phyloP scores from a whole-genome alignment of 2,329 filamentous ascomycete species.

The Talaromyces albobiverticillius region DNA sequence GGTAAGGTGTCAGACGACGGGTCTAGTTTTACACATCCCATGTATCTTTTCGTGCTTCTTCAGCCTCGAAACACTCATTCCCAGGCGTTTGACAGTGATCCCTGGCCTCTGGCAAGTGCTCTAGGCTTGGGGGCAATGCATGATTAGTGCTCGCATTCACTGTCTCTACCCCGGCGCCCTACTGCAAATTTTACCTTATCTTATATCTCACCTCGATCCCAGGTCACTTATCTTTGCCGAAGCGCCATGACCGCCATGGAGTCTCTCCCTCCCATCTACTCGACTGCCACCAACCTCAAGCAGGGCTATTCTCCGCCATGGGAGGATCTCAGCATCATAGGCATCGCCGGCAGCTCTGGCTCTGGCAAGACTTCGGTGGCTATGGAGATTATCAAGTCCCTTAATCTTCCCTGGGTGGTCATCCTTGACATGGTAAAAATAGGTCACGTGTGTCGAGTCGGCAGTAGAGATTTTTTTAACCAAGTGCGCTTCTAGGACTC shows the following conservation, averaged over 20 bases:
- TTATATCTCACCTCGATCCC: not conserved
- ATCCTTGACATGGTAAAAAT: slow-evolving; percentile 87
- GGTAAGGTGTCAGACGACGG: slow-evolving; percentile 10
- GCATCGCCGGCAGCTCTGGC: slow-evolving; percentile 90
- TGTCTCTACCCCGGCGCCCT: slow-evolving; percentile 8
- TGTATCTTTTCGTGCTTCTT: slow-evolving; percentile 5
- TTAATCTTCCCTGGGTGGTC: slow-evolving; percentile 96
- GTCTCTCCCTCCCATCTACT: slow-evolving; percentile 36
- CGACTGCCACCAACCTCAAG: slow-evolving; percentile 27
- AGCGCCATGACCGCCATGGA: slow-evolving; percentile 24
- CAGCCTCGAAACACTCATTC: slow-evolving; percentile 6
- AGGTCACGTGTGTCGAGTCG: slow-evolving; percentile 5
- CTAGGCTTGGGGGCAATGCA: slow-evolving; percentile 12
- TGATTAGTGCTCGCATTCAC: slow-evolving; percentile 6
- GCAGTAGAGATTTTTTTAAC: not conserved
- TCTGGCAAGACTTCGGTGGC: slow-evolving; percentile 94
- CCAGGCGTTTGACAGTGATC: not conserved
- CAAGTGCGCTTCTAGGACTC: slow-evolving; percentile 65
- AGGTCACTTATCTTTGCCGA: not conserved
- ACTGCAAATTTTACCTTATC: not conserved
- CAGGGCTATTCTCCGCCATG: slow-evolving; percentile 86
- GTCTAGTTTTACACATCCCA: not conserved
- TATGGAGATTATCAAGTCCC: slow-evolving; percentile 80
- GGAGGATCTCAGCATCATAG: slow-evolving; percentile 95
- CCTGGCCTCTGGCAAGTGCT: not conserved